A percentile compares a stretch with the other conserved stretches of the same genome.
These are phyloP conservation scores for Thalassiosira hispida DNA, from an alignment of 352 stramenopile genomes.

Conservation along the genomic window DNA sequence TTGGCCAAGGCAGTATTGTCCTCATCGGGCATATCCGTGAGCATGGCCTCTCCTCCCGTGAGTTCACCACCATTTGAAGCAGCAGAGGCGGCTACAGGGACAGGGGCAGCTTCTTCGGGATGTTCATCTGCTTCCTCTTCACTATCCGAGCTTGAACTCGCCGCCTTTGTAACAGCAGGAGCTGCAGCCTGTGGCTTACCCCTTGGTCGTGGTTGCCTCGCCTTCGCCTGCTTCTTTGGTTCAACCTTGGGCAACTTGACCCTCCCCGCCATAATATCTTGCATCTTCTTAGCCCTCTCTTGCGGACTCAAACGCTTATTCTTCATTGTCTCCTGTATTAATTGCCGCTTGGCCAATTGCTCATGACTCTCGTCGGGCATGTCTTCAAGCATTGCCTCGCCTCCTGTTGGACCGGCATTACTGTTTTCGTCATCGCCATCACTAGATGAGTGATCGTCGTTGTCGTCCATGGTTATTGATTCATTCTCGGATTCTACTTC, in stretches of 20 bases:
- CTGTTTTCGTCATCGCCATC: neutral
- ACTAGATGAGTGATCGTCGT: neutral
- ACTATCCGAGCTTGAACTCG: neutral
- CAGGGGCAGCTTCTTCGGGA: neutral
- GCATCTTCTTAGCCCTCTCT: neutral
- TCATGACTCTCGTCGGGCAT: neutral
- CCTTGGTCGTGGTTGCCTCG: neutral
- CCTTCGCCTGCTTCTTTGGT: neutral
- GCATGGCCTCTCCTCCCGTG: constrained; percentile 12
- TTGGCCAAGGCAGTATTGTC: constrained; percentile 17
- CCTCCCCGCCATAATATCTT: neutral
- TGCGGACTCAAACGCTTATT: neutral
- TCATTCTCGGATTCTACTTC: neutral
- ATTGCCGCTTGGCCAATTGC: neutral
- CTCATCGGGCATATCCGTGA: constrained; percentile 1
- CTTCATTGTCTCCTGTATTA: constrained; percentile 11
- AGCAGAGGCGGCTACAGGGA: too few relatives aligned
- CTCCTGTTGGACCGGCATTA: neutral
- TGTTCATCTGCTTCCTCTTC: neutral
- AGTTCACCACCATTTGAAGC: neutral
- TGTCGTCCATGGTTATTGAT: neutral
- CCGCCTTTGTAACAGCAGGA: neutral
- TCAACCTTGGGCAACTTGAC: neutral
- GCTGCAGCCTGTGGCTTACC: neutral
- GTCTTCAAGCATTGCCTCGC: neutral